Evolutionary conservation across 345 rosid genomes (phyloP).

Genomic region (Murraya koenigii): DNA sequence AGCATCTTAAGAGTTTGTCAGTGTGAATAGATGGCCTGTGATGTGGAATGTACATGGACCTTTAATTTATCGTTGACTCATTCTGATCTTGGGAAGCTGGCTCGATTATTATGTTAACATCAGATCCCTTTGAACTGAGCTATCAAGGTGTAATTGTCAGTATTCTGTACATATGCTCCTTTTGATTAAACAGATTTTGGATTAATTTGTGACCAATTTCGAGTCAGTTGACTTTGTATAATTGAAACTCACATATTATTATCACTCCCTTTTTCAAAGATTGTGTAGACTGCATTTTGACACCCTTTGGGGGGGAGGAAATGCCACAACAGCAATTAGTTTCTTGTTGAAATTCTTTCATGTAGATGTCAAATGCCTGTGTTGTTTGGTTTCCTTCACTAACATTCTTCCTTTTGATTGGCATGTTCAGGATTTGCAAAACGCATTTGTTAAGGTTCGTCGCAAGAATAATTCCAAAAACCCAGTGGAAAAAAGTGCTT

Average conservation of each 20-base stretch:
- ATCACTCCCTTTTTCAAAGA: neutral
- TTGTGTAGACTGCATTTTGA: neutral
- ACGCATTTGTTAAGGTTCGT: constrained; percentile 50
- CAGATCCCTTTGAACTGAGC: neutral
- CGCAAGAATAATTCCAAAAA: constrained; percentile 62
- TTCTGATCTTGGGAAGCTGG: neutral
- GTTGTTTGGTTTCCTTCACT: neutral
- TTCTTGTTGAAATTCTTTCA: neutral
- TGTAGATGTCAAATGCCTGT: neutral
- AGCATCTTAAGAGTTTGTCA: neutral
- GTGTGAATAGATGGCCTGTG: neutral
- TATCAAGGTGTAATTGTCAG: neutral
- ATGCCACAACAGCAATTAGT: neutral
- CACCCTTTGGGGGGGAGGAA: too few relatives aligned
- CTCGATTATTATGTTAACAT: neutral
- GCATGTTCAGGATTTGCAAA: constrained; percentile 42
- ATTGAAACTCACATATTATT: neutral
- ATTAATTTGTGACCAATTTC: neutral
- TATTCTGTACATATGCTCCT: neutral
- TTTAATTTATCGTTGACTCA: neutral
- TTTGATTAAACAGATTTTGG: neutral
- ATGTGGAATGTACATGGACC: neutral
- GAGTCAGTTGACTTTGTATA: neutral
- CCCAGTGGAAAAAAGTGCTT: constrained; percentile 13
- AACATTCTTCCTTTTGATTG: neutral